phyloP scores from a whole-genome alignment of 768 basidiomycete species.

The Melanogaster broomeanus region DNA sequence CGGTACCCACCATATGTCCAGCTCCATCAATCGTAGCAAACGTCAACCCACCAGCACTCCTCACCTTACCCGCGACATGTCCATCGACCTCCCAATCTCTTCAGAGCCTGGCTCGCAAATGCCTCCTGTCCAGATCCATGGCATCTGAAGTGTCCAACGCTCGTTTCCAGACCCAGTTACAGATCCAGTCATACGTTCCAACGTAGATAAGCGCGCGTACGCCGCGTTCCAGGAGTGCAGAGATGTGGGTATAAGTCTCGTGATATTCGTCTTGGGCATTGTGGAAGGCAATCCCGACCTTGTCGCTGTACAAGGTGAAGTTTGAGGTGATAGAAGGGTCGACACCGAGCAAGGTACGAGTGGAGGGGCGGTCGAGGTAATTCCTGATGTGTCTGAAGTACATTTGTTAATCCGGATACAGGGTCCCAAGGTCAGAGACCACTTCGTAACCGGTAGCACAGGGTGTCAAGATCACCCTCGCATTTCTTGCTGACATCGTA shows the following conservation, averaged over 20 bases:
- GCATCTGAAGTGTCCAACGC: conserved; percentile 70
- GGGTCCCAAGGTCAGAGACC: no score
- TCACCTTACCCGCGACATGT: no score
- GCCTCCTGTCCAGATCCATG: conserved; percentile 66
- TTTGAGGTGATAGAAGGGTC: conserved; percentile 44
- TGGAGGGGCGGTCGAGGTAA: conserved; percentile 62
- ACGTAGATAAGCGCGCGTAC: conserved; percentile 76
- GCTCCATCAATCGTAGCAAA: conserved; percentile 68
- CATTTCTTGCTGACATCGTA: conserved; percentile 73
- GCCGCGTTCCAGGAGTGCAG: conserved; percentile 67
- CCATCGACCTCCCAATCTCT: no score
- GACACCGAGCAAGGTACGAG: conserved; percentile 63
- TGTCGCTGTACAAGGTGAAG: conserved; percentile 39
- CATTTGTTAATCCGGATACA: no score
- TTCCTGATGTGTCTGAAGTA: conserved; percentile 53
- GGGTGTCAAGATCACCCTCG: conserved; percentile 46
- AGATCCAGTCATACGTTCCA: conserved; percentile 78
- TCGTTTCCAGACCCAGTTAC: conserved; percentile 79
- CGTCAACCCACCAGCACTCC: no score
- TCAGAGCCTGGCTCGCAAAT: conserved; percentile 50
- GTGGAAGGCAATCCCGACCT: conserved; percentile 53
- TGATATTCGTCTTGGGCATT: conserved; percentile 41
- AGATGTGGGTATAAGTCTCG: conserved; percentile 36
- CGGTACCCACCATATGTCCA: conserved; percentile 75
- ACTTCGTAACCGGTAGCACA: conserved; percentile 64